These are phyloP conservation scores for Populus hybrid DNA, from an alignment of 441 rosid genomes.

Conservation along the genomic window DNA sequence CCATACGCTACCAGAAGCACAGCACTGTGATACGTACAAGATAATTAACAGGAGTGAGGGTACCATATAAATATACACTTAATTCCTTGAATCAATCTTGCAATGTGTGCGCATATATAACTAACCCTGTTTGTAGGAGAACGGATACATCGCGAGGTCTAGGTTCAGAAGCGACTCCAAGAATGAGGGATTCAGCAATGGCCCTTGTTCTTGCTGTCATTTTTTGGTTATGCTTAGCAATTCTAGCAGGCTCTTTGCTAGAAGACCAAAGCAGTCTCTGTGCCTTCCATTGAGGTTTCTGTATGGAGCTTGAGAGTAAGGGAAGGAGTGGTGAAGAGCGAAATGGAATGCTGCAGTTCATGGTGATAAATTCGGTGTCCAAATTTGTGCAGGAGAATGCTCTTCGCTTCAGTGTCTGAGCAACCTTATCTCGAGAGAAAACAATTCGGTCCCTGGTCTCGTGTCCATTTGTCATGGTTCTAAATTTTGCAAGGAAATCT, in stretches of 20 bases:
- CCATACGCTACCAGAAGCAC: constrained; percentile 41
- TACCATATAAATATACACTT: background rate
- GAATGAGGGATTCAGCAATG: constrained; percentile 9
- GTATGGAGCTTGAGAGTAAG: background rate
- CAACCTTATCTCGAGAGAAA: background rate
- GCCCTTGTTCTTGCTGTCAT: constrained; percentile 11
- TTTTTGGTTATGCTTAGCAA: background rate
- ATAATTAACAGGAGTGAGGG: background rate
- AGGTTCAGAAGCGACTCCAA: constrained; percentile 16
- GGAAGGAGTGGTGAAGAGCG: constrained; percentile 1
- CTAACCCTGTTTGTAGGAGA: constrained; percentile 38
- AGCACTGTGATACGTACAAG: constrained; percentile 31
- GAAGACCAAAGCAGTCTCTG: background rate
- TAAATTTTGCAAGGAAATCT: background rate
- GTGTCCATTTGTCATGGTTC: background rate
- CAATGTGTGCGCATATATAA: background rate
- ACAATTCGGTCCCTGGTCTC: background rate
- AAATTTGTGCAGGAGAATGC: too few species aligned
- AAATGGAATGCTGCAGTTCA: constrained; percentile 12
- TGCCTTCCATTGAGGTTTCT: background rate
- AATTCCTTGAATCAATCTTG: background rate
- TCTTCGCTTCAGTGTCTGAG: background rate
- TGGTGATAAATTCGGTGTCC: background rate
- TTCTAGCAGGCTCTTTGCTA: background rate
- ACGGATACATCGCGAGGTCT: constrained; percentile 32